Evolutionary conservation across 2,329 filamentous ascomycete species (phyloP).

Genomic region (Pseudogymnoascus sp.): DNA sequence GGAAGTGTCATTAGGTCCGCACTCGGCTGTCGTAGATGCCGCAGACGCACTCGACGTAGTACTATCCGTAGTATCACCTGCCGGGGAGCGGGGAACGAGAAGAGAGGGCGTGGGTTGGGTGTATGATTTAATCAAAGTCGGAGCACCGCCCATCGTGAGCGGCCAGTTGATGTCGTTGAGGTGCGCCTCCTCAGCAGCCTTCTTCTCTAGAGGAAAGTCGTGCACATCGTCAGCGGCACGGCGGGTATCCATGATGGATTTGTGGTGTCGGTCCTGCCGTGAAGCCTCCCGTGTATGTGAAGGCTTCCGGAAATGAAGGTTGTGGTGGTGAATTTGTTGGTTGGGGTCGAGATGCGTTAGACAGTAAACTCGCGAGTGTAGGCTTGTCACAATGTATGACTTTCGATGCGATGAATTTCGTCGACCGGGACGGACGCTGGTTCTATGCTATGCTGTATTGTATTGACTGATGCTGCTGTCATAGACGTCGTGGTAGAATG

Average conservation of each 20-base stretch:
- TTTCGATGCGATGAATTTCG: background rate
- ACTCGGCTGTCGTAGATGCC: background rate
- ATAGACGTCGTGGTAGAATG: conserved; percentile 2
- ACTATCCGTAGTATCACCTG: background rate
- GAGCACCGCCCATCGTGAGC: background rate
- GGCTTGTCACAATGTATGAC: background rate
- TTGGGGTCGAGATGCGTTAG: background rate
- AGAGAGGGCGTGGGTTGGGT: background rate
- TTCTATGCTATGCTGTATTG: background rate
- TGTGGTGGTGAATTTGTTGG: background rate
- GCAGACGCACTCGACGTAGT: background rate
- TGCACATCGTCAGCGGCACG: background rate
- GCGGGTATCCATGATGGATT: background rate
- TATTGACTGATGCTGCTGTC: background rate
- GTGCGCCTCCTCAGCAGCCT: background rate
- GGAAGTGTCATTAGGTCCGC: background rate
- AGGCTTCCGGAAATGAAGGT: background rate
- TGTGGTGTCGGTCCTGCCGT: background rate
- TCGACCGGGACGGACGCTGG: background rate
- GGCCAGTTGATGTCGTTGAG: background rate
- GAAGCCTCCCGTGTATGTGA: background rate
- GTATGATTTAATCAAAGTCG: background rate
- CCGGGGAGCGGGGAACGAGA: background rate
- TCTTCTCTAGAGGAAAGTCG: background rate
- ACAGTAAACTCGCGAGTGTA: background rate